A percentile compares a stretch with the other conserved stretches of the same genome.
Conservation (phyloP, 139 green algal species). For the Coelastrella sp. region DNA sequence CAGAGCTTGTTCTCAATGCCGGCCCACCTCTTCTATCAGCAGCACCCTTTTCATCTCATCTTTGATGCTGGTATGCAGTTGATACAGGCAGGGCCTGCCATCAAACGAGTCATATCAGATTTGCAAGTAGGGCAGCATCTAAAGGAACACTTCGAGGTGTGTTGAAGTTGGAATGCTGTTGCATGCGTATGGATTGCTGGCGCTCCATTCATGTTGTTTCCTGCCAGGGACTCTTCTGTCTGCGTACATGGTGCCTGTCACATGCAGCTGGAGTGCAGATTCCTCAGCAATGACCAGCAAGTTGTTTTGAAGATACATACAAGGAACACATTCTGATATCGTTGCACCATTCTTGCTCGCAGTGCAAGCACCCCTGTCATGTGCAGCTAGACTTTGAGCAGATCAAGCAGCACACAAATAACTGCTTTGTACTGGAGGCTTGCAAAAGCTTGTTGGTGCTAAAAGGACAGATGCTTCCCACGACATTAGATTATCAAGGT, state of each 20-base stretch:
- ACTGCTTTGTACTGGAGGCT: slow-evolving; percentile 38
- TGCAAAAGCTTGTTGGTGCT: slow-evolving; percentile 41
- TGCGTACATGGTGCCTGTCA: not conserved
- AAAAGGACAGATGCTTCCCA: slow-evolving; percentile 64
- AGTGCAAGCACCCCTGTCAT: slow-evolving; percentile 43
- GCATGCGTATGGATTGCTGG: too few relatives aligned
- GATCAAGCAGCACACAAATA: slow-evolving; percentile 7
- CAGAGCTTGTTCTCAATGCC: slow-evolving; percentile 35
- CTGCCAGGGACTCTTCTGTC: too few relatives aligned
- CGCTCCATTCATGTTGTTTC: too few relatives aligned
- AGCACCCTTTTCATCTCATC: slow-evolving; percentile 64
- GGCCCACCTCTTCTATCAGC: slow-evolving; percentile 45
- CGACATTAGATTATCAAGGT: slow-evolving; percentile 42
- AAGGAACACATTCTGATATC: not conserved
- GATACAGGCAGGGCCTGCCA: slow-evolving; percentile 46
- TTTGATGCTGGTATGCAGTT: slow-evolving; percentile 40
- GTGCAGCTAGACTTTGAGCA: slow-evolving; percentile 31
- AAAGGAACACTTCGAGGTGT: slow-evolving; percentile 38
- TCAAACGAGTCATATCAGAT: slow-evolving; percentile 46
- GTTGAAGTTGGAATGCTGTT: too few relatives aligned
- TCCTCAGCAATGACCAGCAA: too few relatives aligned
- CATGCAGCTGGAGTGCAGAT: not conserved
- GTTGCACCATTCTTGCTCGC: not conserved
- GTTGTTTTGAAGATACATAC: too few relatives aligned
- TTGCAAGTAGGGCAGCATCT: slow-evolving; percentile 22